A percentile compares a stretch with the other conserved stretches of the same genome.
phyloP scores from a whole-genome alignment of 805 yeast species.

The Saccharomycopsis sp. region DNA sequence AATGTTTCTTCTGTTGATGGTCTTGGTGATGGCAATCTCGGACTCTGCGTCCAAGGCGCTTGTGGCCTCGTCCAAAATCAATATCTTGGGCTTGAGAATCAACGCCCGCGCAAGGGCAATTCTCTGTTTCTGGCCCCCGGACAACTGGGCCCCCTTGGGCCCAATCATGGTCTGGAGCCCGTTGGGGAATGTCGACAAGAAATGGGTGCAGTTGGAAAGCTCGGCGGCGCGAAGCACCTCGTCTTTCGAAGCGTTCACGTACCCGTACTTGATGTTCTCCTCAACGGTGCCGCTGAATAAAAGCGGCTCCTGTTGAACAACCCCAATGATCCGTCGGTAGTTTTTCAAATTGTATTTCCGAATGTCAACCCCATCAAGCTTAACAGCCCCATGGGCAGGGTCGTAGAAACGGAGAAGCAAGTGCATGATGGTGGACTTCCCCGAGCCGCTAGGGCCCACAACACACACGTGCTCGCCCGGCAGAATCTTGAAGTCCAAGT shows the following conservation, averaged over 20 bases:
- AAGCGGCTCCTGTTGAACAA: slow-evolving; percentile 89
- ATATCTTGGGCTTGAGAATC: slow-evolving; percentile 65
- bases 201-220: slow-evolving; percentile 64
- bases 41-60: slow-evolving; percentile 86
- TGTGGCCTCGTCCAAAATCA: slow-evolving; percentile 89
- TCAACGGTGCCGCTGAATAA: slow-evolving; percentile 77
- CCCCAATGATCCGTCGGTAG: slow-evolving; percentile 69
- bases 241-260: slow-evolving; percentile 47
- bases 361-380: slow-evolving; percentile 57
- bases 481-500: slow-evolving; percentile 49
- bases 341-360: slow-evolving; percentile 59
- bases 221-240: slow-evolving; percentile 53
- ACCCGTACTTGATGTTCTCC: slow-evolving; percentile 77
- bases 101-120: slow-evolving; percentile 86
- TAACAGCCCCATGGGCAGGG: slow-evolving; percentile 54
- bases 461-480: slow-evolving; percentile 87
- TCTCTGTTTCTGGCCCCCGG: slow-evolving; percentile 94
- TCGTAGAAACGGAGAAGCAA: slow-evolving; percentile 78
- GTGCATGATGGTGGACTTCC: slow-evolving; percentile 83
- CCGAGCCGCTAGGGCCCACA: slow-evolving; percentile 97
- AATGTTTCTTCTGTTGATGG: slow-evolving; percentile 46
- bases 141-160: slow-evolving; percentile 76
- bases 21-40: slow-evolving; percentile 75
- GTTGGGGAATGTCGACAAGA: slow-evolving; percentile 68
- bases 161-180: slow-evolving; percentile 80